Base-by-base conservation (phyloP, 179 eudicot species). In the Heliamphora pulchella region DNA sequence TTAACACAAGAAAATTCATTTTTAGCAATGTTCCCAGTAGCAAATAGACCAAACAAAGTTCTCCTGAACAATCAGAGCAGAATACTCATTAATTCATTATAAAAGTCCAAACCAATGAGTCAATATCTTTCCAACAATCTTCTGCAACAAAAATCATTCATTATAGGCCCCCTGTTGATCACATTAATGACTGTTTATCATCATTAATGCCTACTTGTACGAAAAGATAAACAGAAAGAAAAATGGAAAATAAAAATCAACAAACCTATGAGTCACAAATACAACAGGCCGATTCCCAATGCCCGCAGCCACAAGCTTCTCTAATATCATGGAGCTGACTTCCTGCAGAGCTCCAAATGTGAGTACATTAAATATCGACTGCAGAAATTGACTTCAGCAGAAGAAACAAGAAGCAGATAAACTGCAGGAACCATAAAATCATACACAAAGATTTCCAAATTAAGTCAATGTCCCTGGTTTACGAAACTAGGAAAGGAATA, bases 221-320 rank as follows among this genome's bases (percentile, higher is more conserved):
- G 69, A 50, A n/a, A 62, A 75, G 72, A 18, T 31, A 18, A 70
- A 51, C 46, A 62, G 0, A 15, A 31, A 41, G 22, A 31, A 3
- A 68, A 8, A n/a, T 22, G 7, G 76, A 54, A 13, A 7, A 31
- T 11, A 71, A 65, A 77, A 77, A 80, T 22, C 41, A 55, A 71
- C 84, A 8, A 57, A 92, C 99, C 99, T 96, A 85, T 96, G 98
- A 0, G 99, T 90, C 87, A 96, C 97, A 87, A 96, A 96, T 50
- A 96, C 91, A 80, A 92, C 94, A 44, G 99, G 98, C 7, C 92
- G 89, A 81, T 85, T 86, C 63, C 99, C 99, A 82, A 96, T 94
- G 80, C 92, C 97, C 64, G 99, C 99, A 84, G 94, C 97, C 82
- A 92, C 84, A 83, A 96, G 94, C 90, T 92, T 96, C 75, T 92